Percentiles rank a stretch among this genome's conserved stretches.
Conservation (phyloP, 371 early-diverging fungal genomes). For the Dichotomocladium elegans region DNA sequence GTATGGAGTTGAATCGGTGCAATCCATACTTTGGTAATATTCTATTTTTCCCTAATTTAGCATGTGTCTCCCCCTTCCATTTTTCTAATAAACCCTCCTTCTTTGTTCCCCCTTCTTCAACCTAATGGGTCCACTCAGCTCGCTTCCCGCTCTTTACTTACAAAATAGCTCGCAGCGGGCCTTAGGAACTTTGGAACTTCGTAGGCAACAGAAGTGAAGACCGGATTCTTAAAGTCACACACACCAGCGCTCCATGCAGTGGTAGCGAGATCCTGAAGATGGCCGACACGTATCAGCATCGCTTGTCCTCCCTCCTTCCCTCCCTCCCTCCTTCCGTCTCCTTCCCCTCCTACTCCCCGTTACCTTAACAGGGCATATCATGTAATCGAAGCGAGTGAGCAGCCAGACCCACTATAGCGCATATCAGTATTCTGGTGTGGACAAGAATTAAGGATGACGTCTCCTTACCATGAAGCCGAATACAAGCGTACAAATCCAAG, state of each 20-base stretch:
- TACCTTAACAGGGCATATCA: slow-evolving; percentile 83
- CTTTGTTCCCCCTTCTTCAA: too few relatives aligned
- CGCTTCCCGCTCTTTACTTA: slow-evolving; percentile 6
- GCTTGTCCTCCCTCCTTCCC: not conserved
- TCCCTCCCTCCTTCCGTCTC: not conserved
- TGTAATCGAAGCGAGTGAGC: slow-evolving; percentile 66
- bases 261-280: slow-evolving; percentile 33
- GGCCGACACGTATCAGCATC: not conserved
- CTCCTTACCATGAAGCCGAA: slow-evolving; percentile 76
- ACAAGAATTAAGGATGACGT: not conserved
- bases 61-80: too few relatives aligned
- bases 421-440: too few relatives aligned
- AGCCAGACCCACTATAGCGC: slow-evolving; percentile 30
- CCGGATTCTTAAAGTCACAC: slow-evolving; percentile 45
- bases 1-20: slow-evolving; percentile 88
- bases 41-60: too few relatives aligned
- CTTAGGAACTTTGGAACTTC: slow-evolving; percentile 13
- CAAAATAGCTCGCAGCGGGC: slow-evolving; percentile 14
- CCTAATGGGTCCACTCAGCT: too few relatives aligned
- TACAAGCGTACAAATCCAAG: slow-evolving; percentile 80
- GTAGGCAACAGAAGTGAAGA: slow-evolving; percentile 36
- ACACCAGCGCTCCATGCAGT: slow-evolving; percentile 40
- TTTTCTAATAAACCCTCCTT: too few relatives aligned
- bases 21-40: slow-evolving; percentile 46
- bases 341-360: not conserved